phyloP scores from a whole-genome alignment of 768 basidiomycete genomes.

The Clitopilus passeckerianus region DNA sequence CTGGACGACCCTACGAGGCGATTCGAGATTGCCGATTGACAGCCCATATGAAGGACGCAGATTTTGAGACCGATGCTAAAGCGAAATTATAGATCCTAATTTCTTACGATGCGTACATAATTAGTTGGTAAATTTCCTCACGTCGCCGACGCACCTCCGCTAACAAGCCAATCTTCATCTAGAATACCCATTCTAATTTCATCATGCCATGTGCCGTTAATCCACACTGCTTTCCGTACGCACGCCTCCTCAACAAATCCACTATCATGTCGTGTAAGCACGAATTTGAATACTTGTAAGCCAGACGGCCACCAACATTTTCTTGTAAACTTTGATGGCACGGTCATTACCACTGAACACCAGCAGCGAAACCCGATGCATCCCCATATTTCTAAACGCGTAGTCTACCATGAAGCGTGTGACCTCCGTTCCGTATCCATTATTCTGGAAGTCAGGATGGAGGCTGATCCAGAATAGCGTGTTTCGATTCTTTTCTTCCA shows the following conservation, averaged over 20 bases:
- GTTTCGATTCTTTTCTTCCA: constrained; percentile 18
- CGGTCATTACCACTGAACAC: constrained; percentile 1
- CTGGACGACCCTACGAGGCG: too few species aligned
- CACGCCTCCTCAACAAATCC: constrained; percentile 37
- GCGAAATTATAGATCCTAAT: too few species aligned
- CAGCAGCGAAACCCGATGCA: neutral
- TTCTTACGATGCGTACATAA: too few species aligned
- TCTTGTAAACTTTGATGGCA: constrained; percentile 14
- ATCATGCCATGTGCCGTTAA: constrained; percentile 5
- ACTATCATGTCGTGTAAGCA: constrained; percentile 11
- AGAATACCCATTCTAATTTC: neutral
- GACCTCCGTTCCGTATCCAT: constrained; percentile 13
- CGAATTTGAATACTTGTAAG: neutral
- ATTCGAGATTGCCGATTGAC: too few species aligned
- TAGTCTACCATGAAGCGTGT: constrained; percentile 2
- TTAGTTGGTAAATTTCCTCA: too few species aligned
- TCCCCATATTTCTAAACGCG: neutral
- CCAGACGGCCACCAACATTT: constrained; percentile 16
- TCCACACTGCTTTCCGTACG: constrained; percentile 29
- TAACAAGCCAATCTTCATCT: neutral
- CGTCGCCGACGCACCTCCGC: neutral
- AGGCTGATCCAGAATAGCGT: constrained; percentile 18
- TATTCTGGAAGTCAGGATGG: constrained; percentile 17
- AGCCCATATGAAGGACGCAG: too few species aligned
- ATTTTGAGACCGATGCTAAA: too few species aligned